phyloP scores from a whole-genome alignment of 163 green algal species.

The Chlorella variabilis region DNA sequence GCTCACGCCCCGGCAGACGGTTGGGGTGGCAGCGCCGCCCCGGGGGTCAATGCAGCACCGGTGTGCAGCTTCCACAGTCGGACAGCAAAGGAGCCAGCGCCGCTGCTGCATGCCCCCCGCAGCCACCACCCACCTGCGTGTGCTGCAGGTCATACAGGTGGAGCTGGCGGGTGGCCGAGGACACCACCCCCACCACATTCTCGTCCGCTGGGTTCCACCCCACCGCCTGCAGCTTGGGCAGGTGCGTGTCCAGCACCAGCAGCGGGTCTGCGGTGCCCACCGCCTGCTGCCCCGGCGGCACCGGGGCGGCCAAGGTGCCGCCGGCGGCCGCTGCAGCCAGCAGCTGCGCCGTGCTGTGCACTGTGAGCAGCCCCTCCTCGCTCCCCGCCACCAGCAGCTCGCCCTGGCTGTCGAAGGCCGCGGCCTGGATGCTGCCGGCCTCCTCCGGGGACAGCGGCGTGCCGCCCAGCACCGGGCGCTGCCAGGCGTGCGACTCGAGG shows the following conservation, averaged over 20 bases:
- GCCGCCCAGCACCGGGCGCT: constrained; percentile 23
- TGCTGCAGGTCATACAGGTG: constrained; percentile 48
- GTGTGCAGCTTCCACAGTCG: too few species aligned
- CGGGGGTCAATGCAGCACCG: not conserved
- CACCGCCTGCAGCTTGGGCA: constrained; percentile 39
- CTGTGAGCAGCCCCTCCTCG: constrained; percentile 27
- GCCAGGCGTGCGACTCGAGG: constrained; percentile 15
- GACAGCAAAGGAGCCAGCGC: too few species aligned
- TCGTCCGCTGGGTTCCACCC: constrained; percentile 43
- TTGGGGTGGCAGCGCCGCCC: too few species aligned
- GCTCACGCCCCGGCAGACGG: too few species aligned
- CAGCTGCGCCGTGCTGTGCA: constrained; percentile 33
- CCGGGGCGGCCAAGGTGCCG: not conserved
- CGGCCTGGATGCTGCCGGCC: not conserved
- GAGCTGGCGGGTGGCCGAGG: constrained; percentile 13
- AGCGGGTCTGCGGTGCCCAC: constrained; percentile 20
- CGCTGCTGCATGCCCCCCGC: too few species aligned
- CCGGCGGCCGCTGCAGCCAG: not conserved
- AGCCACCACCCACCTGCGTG: constrained; percentile 26
- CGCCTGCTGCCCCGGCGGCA: not conserved
- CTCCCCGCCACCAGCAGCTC: constrained; percentile 42
- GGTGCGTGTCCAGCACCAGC: constrained; percentile 19
- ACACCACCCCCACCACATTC: constrained; percentile 36
- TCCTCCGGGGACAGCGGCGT: constrained; percentile 14
- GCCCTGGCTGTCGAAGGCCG: constrained; percentile 35